Evolutionary conservation across 2,329 filamentous ascomycete species (phyloP).

Genomic region (Thermomyces lanuginosus): DNA sequence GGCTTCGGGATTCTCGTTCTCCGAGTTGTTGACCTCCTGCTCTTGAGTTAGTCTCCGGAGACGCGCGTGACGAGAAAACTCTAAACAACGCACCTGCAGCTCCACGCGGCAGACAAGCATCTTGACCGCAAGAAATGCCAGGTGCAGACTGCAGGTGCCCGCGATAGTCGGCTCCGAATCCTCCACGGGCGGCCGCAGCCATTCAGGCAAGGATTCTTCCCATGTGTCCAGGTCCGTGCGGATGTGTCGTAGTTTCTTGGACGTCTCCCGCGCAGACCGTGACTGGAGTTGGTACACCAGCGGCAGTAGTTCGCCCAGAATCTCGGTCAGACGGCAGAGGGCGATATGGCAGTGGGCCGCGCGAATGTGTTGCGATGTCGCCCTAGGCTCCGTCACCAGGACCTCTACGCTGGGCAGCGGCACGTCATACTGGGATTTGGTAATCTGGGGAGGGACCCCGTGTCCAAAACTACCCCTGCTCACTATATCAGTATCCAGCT

Average conservation of each 20-base stretch:
- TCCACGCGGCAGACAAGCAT: slow-evolving; percentile 33
- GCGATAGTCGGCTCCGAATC: slow-evolving; percentile 20
- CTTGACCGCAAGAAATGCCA: slow-evolving; percentile 30
- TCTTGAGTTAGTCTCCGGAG: slow-evolving; percentile 2
- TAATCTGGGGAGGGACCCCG: slow-evolving; percentile 38
- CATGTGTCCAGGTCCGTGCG: slow-evolving; percentile 30
- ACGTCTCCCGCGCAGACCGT: slow-evolving; percentile 27
- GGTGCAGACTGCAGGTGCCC: slow-evolving; percentile 29
- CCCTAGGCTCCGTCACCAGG: slow-evolving; percentile 19
- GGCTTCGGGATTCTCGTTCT: slow-evolving; percentile 31
- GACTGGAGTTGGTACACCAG: slow-evolving; percentile 31
- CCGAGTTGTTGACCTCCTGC: slow-evolving; percentile 27
- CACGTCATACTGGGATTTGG: slow-evolving; percentile 39
- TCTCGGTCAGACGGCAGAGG: slow-evolving; percentile 35
- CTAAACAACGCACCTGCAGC: slow-evolving; percentile 23
- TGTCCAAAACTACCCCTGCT: slow-evolving; percentile 38
- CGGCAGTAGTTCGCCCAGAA: slow-evolving; percentile 29
- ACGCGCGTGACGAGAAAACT: neutral
- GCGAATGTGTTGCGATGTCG: slow-evolving; percentile 26
- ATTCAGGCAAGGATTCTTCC: slow-evolving; percentile 30
- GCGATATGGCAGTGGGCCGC: slow-evolving; percentile 37
- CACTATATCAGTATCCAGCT: slow-evolving; percentile 8
- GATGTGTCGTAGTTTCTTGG: slow-evolving; percentile 30
- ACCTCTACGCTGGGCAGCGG: slow-evolving; percentile 34
- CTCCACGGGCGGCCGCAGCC: slow-evolving; percentile 22